Evolutionary conservation across 2,329 filamentous ascomycete genomes (phyloP), one percentile per base, ranked within the genome.

Genomic region (Fusarium aywerte): DNA sequence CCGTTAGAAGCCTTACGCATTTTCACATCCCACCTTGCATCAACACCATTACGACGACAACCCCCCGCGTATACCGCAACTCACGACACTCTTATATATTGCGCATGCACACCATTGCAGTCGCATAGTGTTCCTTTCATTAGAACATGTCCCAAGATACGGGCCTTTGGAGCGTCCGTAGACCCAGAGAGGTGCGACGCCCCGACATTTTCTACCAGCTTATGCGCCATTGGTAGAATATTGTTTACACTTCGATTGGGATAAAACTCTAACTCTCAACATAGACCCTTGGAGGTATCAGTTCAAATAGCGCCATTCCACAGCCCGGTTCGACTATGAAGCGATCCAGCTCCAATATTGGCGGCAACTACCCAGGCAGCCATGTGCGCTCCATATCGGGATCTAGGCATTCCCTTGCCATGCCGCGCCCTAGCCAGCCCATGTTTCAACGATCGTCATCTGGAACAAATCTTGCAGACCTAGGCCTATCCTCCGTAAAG

Each of bases 311-410:
- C 20, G 88, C 89, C 21, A 92, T 99, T 66, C 96, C 96, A 20
- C 93, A 97, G 80, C 95, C 96, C 10, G 87, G 92, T 27, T 98
- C 95, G 38, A 92, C 93, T 38, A 90, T 99, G 86, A 99, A 99
- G 83, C 92, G 96, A 78, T 91, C 92, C 29, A 96, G 89, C 75
- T 94, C 93, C 13, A 89, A 89, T 71, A 89, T 88, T 66, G 88
- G 88, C 74, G 83, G 83, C 58, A 87, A 86, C 43, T 90, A 87
- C 74, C 88, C 89, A 16, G 76, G 74, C 55, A 89, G 90, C 76
- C 92, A 97, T 83, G 88, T 83, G 70, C 92, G 95, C 72, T 93
- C 92, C 27, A 87, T 92, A 73, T 97, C 94, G 65, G 91, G 90
- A 75, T 91, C 90, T 76, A 89, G 92, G 74, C 91, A 96, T 77